Percentiles rank a stretch among this genome's conserved stretches.
These are phyloP conservation scores for Trichophyton benhamiae DNA, from an alignment of 2,329 filamentous ascomycete species.

Conservation along the genomic window DNA sequence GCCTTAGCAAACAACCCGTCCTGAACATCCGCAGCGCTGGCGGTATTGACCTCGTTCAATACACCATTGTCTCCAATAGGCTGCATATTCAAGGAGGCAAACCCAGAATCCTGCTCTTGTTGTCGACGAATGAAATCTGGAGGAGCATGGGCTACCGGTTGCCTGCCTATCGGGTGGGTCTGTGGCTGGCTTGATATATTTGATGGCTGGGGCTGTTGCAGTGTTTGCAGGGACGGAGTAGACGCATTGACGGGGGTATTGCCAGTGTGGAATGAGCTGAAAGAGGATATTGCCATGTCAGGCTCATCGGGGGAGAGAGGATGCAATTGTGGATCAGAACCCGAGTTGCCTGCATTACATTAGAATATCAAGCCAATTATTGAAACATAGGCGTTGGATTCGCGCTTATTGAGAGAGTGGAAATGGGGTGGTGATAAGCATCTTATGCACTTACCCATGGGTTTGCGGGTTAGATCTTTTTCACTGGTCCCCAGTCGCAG, in stretches of 20 bases:
- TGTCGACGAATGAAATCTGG: constrained; percentile 23
- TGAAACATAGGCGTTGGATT: not conserved
- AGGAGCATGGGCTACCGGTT: constrained; percentile 27
- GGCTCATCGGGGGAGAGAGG: constrained; percentile 51
- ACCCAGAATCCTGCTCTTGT: constrained; percentile 17
- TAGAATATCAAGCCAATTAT: not conserved
- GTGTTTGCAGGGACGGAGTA: constrained; percentile 17
- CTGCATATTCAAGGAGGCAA: constrained; percentile 17
- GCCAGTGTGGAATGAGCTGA: constrained; percentile 43
- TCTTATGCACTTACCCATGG: constrained; percentile 37
- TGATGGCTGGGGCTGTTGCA: constrained; percentile 25
- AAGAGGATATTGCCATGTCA: constrained; percentile 51
- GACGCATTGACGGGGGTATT: constrained; percentile 23
- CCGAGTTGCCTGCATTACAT: constrained; percentile 8
- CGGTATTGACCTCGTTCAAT: constrained; percentile 9
- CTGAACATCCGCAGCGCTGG: constrained; percentile 34
- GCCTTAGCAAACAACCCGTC: constrained; percentile 81
- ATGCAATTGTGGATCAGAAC: constrained; percentile 22
- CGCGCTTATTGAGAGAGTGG: not conserved
- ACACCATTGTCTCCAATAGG: constrained; percentile 23
- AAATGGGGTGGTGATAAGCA: not conserved
- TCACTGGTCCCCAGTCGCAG: constrained; percentile 65
- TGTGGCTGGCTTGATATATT: constrained; percentile 5
- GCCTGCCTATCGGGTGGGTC: constrained; percentile 3
- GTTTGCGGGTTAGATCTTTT: constrained; percentile 46